phyloP scores from a whole-genome alignment of 2,329 filamentous ascomycete genomes.

The Cordyceps militaris region DNA sequence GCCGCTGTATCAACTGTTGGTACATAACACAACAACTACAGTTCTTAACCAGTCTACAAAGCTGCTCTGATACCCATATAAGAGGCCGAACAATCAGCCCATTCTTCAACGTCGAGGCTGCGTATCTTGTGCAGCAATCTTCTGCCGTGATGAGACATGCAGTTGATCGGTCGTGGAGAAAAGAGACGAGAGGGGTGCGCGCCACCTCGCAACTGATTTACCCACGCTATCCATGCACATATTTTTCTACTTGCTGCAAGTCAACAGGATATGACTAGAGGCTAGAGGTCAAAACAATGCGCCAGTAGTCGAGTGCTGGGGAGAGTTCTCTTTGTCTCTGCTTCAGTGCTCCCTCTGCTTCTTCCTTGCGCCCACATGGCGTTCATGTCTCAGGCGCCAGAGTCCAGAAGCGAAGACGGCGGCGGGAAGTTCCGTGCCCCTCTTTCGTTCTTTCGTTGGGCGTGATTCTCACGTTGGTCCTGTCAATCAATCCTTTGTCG shows the following conservation, averaged over 20 bases:
- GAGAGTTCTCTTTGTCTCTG: neutral
- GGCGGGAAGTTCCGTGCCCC: neutral
- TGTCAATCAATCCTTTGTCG: too few species aligned
- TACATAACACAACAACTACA: too few species aligned
- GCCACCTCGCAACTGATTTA: too few species aligned
- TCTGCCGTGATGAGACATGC: neutral
- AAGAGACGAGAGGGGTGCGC: slow-evolving; percentile 1
- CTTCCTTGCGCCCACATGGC: slow-evolving; percentile 1
- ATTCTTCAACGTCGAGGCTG: neutral
- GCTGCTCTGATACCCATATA: neutral
- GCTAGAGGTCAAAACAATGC: neutral
- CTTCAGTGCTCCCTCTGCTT: neutral
- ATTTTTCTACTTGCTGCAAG: neutral
- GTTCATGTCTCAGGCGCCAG: neutral
- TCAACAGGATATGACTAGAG: neutral
- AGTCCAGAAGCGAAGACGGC: neutral
- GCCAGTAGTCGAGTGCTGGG: neutral
- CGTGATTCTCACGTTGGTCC: neutral
- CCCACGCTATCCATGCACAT: too few species aligned
- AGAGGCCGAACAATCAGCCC: neutral
- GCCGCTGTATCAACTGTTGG: too few species aligned
- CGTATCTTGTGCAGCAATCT: neutral
- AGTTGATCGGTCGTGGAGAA: slow-evolving; percentile 3
- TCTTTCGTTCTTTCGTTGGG: neutral
- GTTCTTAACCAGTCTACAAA: neutral